Evolutionary conservation across 2,329 filamentous ascomycete genomes (phyloP), one percentile per base, ranked within the genome.

Genomic region (Alternaria arbusti): DNA sequence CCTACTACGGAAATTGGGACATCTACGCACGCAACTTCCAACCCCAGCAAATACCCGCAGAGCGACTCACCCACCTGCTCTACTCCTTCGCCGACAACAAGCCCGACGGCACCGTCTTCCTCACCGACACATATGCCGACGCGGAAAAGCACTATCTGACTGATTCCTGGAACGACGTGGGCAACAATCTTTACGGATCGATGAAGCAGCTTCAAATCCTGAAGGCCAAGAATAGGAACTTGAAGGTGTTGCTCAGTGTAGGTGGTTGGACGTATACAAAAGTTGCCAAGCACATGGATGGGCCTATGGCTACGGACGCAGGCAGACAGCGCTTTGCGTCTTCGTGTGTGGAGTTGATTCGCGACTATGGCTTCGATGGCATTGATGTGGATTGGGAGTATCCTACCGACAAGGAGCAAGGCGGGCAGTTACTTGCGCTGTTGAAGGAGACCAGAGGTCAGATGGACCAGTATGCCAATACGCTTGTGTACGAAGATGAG

Each of bases 81-180:
- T 97, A 97, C 73, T 86, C 94, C 15, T 98, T 98, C 81, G 95
- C 93, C 75, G 96, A 97, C 77, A 88, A 97, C 62, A 87, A 88
- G 3, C 92, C 95, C 4, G 88, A 86, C 30, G 95, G 95, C 54
- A 92, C 96, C 80, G 93, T 80, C 46, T 64, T 72, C 49, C 56
- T 77, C 10, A 74, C 70, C 5, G 75, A 78, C 60, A 63, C 59
- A 5, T 77, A 71, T 52, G 70, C 75, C 8, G 75, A 77, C 45
- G 64, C 82, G 1, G 84, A 93, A 57, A 92, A 91, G 73, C 90
- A 89, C 73, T 76, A 71, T 28, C 28, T 55, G 1, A 82, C 80
- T 12, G 92, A 95, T 75, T 90, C 87, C 1, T 90, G 87, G 84
- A 85, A 85, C 61, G 86, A 88, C 51, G 71, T 82, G 68, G 93